A percentile compares a stretch with the other conserved stretches of the same genome.
These are phyloP conservation scores for Nectriaceae sp. DNA, from an alignment of 2,329 filamentous ascomycete species.

Conservation along the genomic window DNA sequence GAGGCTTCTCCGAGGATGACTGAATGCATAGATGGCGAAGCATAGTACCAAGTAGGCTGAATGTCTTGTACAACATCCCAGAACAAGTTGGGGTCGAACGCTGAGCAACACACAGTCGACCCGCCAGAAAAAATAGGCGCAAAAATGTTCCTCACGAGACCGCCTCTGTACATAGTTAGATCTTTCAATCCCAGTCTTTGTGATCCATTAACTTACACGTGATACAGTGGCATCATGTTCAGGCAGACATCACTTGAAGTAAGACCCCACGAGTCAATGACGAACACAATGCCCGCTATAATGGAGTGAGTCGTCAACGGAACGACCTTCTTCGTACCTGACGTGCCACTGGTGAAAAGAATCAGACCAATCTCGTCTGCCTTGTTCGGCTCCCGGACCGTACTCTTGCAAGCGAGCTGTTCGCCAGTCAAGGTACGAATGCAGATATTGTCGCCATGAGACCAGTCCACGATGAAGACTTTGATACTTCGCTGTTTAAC, in stretches of 20 bases:
- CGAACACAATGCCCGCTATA: conserved; percentile 51
- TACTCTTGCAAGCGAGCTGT: conserved; percentile 3
- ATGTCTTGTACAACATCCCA: conserved; percentile 54
- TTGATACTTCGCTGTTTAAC: conserved; percentile 35
- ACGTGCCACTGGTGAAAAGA: conserved; percentile 60
- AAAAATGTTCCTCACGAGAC: conserved; percentile 56
- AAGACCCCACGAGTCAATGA: conserved; percentile 56
- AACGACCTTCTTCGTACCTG: conserved; percentile 60
- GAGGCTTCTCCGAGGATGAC: conserved; percentile 51
- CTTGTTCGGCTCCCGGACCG: conserved; percentile 36
- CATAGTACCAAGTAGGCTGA: conserved; percentile 58
- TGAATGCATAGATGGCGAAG: conserved; percentile 58
- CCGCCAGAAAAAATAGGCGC: conserved; percentile 56
- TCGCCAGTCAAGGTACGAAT: conserved; percentile 22
- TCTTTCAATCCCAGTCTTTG: neutral
- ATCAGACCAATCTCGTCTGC: conserved; percentile 51
- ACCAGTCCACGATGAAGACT: conserved; percentile 41
- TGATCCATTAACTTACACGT: conserved; percentile 55
- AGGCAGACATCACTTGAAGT: conserved; percentile 49
- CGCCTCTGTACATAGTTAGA: conserved; percentile 39
- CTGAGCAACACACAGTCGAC: conserved; percentile 54
- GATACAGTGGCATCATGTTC: conserved; percentile 63
- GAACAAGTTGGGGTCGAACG: conserved; percentile 56
- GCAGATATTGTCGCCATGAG: conserved; percentile 38
- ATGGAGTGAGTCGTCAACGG: conserved; percentile 54